These are phyloP conservation scores for Phytopythium vexans DNA, from an alignment of 352 stramenopile genomes.

Conservation along the genomic window DNA sequence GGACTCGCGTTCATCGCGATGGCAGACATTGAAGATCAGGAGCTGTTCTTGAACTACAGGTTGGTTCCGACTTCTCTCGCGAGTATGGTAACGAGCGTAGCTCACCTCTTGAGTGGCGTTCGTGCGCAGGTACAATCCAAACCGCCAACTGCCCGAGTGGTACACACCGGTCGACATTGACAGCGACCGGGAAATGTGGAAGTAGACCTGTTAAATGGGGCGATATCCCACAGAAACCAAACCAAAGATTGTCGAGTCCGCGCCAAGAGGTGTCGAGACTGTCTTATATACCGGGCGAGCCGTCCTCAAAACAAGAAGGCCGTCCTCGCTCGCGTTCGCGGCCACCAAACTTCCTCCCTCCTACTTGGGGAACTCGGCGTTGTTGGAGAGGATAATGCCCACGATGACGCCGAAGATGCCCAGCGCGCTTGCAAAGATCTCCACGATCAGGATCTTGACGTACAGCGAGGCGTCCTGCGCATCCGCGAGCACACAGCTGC, in stretches of 20 bases:
- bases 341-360: slow-evolving; percentile 1
- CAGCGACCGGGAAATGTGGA: slow-evolving; percentile 82
- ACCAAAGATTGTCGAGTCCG: neutral
- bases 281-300: slow-evolving; percentile 6
- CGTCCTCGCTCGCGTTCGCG: neutral
- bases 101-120: slow-evolving; percentile 5
- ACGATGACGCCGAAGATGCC: slow-evolving; percentile 99
- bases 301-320: too few species aligned
- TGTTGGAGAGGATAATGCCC: slow-evolving; percentile 98
- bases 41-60: slow-evolving; percentile 87
- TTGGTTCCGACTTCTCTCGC: slow-evolving; percentile 8
- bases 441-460: slow-evolving; percentile 99
- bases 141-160: slow-evolving; percentile 68
- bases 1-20: slow-evolving; percentile 73
- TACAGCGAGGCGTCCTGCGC: slow-evolving; percentile 98
- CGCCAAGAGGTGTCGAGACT: neutral
- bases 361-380: slow-evolving; percentile 91
- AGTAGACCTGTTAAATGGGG: slow-evolving; percentile 20
- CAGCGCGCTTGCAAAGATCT: slow-evolving; percentile 99
- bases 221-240: too few species aligned
- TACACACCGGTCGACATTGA: slow-evolving; percentile 82
- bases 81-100: neutral
- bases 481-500: slow-evolving; percentile 97
- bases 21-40: slow-evolving; percentile 71
- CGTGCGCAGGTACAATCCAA: slow-evolving; percentile 66